Conservation (phyloP, 176 grass and related monocot genomes). For the Metroxylon sagu region DNA sequence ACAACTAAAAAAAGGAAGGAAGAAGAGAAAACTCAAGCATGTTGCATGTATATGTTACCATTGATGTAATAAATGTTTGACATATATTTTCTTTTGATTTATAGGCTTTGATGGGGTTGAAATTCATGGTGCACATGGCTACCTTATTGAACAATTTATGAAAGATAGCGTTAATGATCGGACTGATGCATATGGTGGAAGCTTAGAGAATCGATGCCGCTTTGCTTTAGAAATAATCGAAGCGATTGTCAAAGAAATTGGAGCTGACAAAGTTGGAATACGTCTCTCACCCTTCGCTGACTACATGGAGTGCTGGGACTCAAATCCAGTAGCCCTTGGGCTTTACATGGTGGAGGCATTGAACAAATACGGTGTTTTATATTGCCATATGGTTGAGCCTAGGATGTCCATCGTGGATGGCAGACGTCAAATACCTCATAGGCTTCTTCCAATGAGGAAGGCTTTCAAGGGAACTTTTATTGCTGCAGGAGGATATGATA, state of each 20-base stretch:
- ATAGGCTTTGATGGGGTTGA: conserved; percentile 63
- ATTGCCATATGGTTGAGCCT: conserved; percentile 48
- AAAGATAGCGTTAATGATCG: conserved; percentile 40
- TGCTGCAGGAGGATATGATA: conserved; percentile 40
- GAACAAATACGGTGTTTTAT: conserved; percentile 24
- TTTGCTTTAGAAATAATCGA: conserved; percentile 44
- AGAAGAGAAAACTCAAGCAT: too few species aligned
- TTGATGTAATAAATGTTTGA: too few species aligned
- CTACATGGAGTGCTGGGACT: conserved; percentile 22
- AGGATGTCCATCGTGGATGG: conserved; percentile 22
- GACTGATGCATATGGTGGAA: conserved; percentile 32
- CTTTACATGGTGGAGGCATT: conserved; percentile 40
- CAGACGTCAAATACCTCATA: conserved; percentile 16
- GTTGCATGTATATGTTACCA: too few species aligned
- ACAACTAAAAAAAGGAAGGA: too few species aligned
- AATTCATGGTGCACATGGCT: conserved; percentile 40
- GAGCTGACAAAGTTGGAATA: conserved; percentile 29
- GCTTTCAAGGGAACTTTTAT: conserved; percentile 38
- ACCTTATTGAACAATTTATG: conserved; percentile 52
- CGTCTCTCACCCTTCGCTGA: conserved; percentile 37
- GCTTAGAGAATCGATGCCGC: conserved; percentile 31
- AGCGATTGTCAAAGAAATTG: conserved; percentile 24
- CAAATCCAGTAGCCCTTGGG: conserved; percentile 34
- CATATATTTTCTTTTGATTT: background rate
- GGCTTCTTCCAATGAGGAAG: conserved; percentile 36